A percentile compares a stretch with the other conserved stretches of the same genome.
These are phyloP conservation scores for Flagelloscypha sp. DNA, from an alignment of 768 basidiomycete species.

Conservation along the genomic window DNA sequence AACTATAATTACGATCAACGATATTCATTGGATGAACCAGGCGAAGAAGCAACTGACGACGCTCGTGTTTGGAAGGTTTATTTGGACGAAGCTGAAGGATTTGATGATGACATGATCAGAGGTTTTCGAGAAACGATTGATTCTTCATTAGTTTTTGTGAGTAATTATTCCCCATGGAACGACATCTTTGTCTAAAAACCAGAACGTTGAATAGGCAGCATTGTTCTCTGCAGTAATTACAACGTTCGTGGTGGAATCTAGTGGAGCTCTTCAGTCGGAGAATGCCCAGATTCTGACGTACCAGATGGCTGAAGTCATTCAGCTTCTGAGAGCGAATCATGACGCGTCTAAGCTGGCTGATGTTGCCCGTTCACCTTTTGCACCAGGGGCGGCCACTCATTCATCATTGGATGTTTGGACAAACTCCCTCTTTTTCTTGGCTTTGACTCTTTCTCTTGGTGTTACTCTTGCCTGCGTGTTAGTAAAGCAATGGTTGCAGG, in stretches of 20 bases:
- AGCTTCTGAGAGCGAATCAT: no score
- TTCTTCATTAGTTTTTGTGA: slow-evolving; percentile 35
- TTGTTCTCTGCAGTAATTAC: slow-evolving; percentile 36
- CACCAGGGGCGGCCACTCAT: no score
- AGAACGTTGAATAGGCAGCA: slow-evolving; percentile 24
- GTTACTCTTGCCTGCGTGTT: slow-evolving; percentile 27
- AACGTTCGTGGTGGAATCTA: no score
- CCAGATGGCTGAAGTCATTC: no score
- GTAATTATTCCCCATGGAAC: slow-evolving; percentile 10
- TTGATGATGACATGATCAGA: neutral
- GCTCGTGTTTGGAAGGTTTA: slow-evolving; percentile 1
- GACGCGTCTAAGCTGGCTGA: no score
- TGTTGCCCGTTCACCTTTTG: no score
- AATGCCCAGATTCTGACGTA: no score
- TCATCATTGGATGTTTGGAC: slow-evolving; percentile 5
- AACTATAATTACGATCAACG: no score
- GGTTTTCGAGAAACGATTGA: no score
- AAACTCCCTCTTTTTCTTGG: slow-evolving; percentile 3
- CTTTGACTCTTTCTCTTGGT: slow-evolving; percentile 5
- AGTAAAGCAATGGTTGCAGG: slow-evolving; percentile 37
- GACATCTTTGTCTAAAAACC: neutral
- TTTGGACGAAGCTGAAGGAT: neutral
- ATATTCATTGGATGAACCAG: no score
- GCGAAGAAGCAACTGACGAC: no score
- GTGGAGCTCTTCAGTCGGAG: no score